Conservation (phyloP, 495 filamentous ascomycete species). For the Lasiosphaeria ovina region DNA sequence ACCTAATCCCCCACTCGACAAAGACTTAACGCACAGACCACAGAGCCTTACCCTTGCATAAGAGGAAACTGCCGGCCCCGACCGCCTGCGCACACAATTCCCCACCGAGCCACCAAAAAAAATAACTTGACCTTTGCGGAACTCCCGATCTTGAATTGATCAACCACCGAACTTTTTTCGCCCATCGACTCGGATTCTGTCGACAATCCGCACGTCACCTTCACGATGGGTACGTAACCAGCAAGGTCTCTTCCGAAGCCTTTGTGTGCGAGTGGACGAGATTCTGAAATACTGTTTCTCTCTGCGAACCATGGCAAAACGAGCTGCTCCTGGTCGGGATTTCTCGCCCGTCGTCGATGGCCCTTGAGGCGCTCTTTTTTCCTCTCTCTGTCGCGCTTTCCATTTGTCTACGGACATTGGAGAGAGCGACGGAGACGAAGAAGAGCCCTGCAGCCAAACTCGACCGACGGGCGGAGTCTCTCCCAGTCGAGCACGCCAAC, state of each 20-base stretch:
- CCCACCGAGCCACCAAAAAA: conserved; percentile 16
- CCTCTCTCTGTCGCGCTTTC: not conserved
- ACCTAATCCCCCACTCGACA: too few relatives aligned
- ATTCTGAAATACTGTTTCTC: conserved; percentile 28
- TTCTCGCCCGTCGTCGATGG: conserved; percentile 18
- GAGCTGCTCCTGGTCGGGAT: conserved; percentile 4
- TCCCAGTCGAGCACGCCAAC: conserved; percentile 21
- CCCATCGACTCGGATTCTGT: conserved; percentile 39
- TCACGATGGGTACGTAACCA: conserved; percentile 52
- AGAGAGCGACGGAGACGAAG: not conserved
- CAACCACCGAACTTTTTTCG: conserved; percentile 33
- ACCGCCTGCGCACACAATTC: conserved; percentile 44
- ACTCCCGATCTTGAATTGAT: conserved; percentile 23
- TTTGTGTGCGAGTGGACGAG: conserved; percentile 47
- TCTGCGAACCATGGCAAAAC: conserved; percentile 41
- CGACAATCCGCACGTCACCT: conserved; percentile 40
- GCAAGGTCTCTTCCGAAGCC: conserved; percentile 30
- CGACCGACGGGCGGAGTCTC: not conserved
- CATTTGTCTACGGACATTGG: not conserved
- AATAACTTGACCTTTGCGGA: conserved; percentile 15
- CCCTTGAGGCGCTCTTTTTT: not conserved
- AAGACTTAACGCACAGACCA: too few relatives aligned
- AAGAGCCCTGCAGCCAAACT: not conserved
- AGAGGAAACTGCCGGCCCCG: conserved; percentile 28
- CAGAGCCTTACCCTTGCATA: too few relatives aligned